Conservation (phyloP, 164 flowering plant species). For the Akebia trifoliata region DNA sequence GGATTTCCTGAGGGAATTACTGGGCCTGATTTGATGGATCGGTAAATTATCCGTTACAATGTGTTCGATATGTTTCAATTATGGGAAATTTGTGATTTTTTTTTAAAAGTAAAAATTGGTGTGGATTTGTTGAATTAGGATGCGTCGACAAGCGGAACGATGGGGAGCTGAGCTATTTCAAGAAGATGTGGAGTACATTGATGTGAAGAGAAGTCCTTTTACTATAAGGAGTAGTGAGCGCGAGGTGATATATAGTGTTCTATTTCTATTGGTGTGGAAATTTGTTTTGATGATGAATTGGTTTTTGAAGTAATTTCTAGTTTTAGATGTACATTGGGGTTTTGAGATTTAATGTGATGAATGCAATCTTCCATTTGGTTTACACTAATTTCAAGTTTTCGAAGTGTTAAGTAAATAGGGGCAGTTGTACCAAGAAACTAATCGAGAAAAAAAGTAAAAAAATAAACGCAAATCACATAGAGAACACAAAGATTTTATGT, state of each 20-base stretch:
- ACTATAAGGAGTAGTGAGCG: constrained; percentile 84
- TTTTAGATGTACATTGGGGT: neutral
- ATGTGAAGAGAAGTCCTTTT: constrained; percentile 72
- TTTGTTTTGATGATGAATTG: neutral
- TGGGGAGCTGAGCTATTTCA: constrained; percentile 95
- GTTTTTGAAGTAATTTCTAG: neutral
- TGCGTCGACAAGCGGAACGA: constrained; percentile 86
- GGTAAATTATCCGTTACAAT: constrained; percentile 52
- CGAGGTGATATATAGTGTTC: constrained; percentile 48
- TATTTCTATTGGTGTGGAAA: neutral
- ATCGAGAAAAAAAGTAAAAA: too few species aligned
- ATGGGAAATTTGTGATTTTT: too few species aligned
- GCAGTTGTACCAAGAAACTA: too few species aligned
- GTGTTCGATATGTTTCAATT: too few species aligned
- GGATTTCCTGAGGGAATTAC: constrained; percentile 98
- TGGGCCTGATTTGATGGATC: constrained; percentile 97
- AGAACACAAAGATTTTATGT: too few species aligned
- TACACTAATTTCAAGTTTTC: too few species aligned
- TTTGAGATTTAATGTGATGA: too few species aligned
- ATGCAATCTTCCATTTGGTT: too few species aligned
- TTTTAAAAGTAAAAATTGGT: neutral
- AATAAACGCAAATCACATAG: too few species aligned
- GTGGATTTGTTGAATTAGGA: constrained; percentile 34
- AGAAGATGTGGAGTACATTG: constrained; percentile 89
- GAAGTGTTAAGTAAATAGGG: too few species aligned